These are phyloP conservation scores for Pseudozyma flocculosa DNA, from an alignment of 1,284 basidiomycete species.

Conservation along the genomic window DNA sequence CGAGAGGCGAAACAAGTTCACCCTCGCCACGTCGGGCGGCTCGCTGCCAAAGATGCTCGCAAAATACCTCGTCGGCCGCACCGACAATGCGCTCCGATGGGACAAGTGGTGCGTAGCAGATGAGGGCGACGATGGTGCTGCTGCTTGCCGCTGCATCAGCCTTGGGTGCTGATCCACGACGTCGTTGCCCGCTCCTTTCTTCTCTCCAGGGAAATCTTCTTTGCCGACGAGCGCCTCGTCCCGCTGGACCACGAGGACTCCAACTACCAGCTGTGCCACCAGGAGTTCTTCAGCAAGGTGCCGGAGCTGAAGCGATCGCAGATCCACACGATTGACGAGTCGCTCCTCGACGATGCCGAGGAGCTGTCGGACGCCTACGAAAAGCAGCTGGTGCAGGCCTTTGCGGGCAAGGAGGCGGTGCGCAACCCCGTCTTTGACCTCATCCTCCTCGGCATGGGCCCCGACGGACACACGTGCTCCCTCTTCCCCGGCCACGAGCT, in stretches of 20 bases:
- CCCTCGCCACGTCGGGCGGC: slow-evolving; percentile 88
- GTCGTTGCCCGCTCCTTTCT: too few relatives aligned
- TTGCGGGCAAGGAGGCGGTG: slow-evolving; percentile 61
- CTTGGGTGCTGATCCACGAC: too few relatives aligned
- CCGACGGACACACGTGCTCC: slow-evolving; percentile 91
- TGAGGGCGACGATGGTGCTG: too few relatives aligned
- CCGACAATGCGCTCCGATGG: slow-evolving; percentile 75
- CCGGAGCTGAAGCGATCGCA: slow-evolving; percentile 71
- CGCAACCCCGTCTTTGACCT: slow-evolving; percentile 57
- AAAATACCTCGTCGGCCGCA: slow-evolving; percentile 69
- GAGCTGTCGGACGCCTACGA: slow-evolving; percentile 91
- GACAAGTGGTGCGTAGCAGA: slow-evolving; percentile 86
- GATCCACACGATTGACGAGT: slow-evolving; percentile 80
- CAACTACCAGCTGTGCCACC: slow-evolving; percentile 78
- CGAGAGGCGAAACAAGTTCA: slow-evolving; percentile 83
- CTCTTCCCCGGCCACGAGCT: slow-evolving; percentile 90
- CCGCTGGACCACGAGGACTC: slow-evolving; percentile 88
- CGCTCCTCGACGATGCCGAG: slow-evolving; percentile 68
- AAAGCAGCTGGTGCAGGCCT: slow-evolving; percentile 81
- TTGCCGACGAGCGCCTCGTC: slow-evolving; percentile 94
- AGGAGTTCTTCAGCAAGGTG: slow-evolving; percentile 79
- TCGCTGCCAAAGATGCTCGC: slow-evolving; percentile 81
- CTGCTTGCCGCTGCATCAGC: neutral
- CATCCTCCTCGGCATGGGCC: slow-evolving; percentile 58
- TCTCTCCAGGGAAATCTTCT: slow-evolving; percentile 84